phyloP scores from a whole-genome alignment of 306 rosid genomes.

The Rosa lucieae region DNA sequence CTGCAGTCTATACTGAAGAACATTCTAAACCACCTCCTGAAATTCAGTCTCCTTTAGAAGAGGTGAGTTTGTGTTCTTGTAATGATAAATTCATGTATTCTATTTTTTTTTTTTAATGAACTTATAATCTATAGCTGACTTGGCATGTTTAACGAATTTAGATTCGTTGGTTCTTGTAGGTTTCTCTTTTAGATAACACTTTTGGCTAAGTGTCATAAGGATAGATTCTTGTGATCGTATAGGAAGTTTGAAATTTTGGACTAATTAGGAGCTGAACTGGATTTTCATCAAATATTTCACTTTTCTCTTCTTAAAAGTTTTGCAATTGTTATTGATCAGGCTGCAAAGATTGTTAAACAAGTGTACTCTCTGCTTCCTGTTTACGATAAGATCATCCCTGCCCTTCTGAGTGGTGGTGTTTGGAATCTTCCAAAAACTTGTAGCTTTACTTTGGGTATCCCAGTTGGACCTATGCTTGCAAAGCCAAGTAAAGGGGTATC shows the following conservation, averaged over 20 bases:
- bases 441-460: conserved; percentile 81
- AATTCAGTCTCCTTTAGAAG: conserved; percentile 73
- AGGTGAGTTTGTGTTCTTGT: conserved; percentile 49
- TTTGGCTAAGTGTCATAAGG: not conserved
- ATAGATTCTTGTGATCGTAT: not conserved
- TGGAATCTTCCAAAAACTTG: conserved; percentile 76
- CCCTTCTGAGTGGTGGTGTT: conserved; percentile 67
- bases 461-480: conserved; percentile 92
- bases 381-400: conserved; percentile 73
- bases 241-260: not conserved
- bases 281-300: not conserved
- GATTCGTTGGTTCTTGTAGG: not conserved
- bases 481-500: conserved; percentile 82
- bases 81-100: not conserved
- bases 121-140: not conserved
- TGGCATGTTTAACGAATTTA: not conserved
- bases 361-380: conserved; percentile 82
- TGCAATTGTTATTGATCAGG: conserved; percentile 59
- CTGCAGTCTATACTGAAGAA: conserved; percentile 73
- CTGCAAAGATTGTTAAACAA: conserved; percentile 76
- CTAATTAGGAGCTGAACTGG: not conserved
- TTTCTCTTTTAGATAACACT: not conserved
- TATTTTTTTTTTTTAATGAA: not conserved
- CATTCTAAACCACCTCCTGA: conserved; percentile 63
- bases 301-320: not conserved